Evolutionary conservation across 148 eudicot species (phyloP), one percentile per base, ranked within the genome.

Genomic region (Vaccinium darrowii): DNA sequence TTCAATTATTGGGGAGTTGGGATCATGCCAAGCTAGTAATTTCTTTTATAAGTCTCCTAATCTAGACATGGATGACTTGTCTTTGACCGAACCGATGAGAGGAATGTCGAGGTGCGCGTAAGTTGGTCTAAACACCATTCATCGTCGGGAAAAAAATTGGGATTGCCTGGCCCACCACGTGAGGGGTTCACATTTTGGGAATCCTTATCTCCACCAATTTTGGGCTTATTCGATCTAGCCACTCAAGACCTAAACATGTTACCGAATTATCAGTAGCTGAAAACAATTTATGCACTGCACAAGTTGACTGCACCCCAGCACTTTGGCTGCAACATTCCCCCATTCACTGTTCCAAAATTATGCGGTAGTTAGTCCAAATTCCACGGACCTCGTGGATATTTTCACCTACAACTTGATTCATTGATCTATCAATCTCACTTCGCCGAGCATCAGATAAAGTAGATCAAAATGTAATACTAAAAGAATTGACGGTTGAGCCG

Each of bases 91-190:
- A 43, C 47, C 47, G 6, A 36, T 0, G 7, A 43, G 2, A 43
- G 6, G 47, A 43, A 43, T 43, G 47, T 43, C 47, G 7, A 43
- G 47, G 0, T 43, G 47, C 6, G 7, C 0, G 6, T 43, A 43
- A 43, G 6, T 43, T 43, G 47, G 6, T 5, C 0, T 5, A 43
- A 5, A 43, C 47, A 43, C 6, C 47, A 43, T 5, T 5, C 0
- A 43, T 5, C 0, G 2, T 43, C 0, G 3, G 39, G 39, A 43
- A 43, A 23, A 77, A 25, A 51, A 49, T 23, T n/a, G 30, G 12
- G 80, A 4, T 39, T n/a, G 18, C 58, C 57, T 77, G 80, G 80
- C 50, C 80, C 60, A n/a, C 80, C 80, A 78, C 58, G 80, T 50
- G 80, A 33, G 79, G 21, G 60, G 57, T 76, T 76, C 80, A 76